phyloP scores from a whole-genome alignment of 1,139 yeast genomes.

The Diutina mesorugosa region DNA sequence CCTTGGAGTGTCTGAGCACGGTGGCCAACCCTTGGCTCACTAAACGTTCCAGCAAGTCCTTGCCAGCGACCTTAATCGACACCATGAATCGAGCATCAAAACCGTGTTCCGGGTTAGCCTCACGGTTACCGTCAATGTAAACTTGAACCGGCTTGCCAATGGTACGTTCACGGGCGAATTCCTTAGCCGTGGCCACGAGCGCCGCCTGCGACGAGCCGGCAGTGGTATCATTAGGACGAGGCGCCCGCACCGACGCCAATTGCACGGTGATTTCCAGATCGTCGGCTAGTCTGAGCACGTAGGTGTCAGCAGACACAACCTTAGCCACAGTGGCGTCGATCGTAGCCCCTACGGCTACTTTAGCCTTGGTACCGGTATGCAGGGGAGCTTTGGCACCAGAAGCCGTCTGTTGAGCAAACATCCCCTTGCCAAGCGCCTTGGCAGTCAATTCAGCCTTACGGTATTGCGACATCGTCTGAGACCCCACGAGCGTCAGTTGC shows the following conservation, averaged over 20 bases:
- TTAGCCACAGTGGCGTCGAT: slow-evolving; percentile 43
- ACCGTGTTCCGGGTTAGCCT: slow-evolving; percentile 41
- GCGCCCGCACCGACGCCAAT: slow-evolving; percentile 62
- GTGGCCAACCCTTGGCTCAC: slow-evolving; percentile 61
- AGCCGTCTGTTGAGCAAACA: slow-evolving; percentile 35
- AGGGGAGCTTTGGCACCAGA: slow-evolving; percentile 9
- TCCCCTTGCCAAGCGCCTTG: slow-evolving; percentile 46
- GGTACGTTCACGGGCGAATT: slow-evolving; percentile 52
- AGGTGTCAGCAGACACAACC: slow-evolving; percentile 60
- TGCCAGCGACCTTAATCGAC: slow-evolving; percentile 31
- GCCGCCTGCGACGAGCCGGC: slow-evolving; percentile 28
- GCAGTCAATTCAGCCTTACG: slow-evolving; percentile 62
- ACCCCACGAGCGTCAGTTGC: slow-evolving; percentile 68
- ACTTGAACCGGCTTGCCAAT: slow-evolving; percentile 60
- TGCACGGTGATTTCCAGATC: slow-evolving; percentile 51
- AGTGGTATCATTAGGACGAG: slow-evolving; percentile 48
- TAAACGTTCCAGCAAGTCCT: slow-evolving; percentile 49
- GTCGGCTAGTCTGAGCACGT: slow-evolving; percentile 33
- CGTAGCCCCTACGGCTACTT: slow-evolving; percentile 23
- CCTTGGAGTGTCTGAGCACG: slow-evolving; percentile 70
- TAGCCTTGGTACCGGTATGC: slow-evolving; percentile 6
- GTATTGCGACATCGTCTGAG: slow-evolving; percentile 44
- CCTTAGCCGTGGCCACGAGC: slow-evolving; percentile 54
- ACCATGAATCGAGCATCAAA: slow-evolving; percentile 59
- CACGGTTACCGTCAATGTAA: slow-evolving; percentile 53